Evolutionary conservation across 2,329 filamentous ascomycete genomes (phyloP).

Genomic region (Calonectria pteridis): DNA sequence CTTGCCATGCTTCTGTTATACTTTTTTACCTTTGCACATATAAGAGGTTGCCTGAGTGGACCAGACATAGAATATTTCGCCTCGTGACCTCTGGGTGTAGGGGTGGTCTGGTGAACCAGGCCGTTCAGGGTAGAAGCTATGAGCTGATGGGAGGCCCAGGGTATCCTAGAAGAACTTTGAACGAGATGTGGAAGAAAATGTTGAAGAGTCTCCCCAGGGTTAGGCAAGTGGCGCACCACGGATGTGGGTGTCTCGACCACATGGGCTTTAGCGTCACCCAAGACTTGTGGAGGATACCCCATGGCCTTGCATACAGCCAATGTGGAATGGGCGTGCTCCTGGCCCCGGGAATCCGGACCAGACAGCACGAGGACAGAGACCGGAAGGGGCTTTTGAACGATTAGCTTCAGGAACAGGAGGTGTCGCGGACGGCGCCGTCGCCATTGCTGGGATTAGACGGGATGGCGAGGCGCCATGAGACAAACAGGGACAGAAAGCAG

Average conservation of each 20-base stretch:
- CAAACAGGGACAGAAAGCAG: neutral
- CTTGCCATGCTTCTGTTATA: neutral
- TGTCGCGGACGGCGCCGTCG: constrained; percentile 3
- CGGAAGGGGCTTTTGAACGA: neutral
- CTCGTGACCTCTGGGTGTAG: neutral
- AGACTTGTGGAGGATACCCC: constrained; percentile 12
- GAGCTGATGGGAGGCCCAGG: constrained; percentile 2
- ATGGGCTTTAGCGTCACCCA: constrained; percentile 31
- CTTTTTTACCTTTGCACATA: neutral
- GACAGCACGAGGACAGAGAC: neutral
- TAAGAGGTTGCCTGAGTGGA: neutral
- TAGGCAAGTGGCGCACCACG: constrained; percentile 11
- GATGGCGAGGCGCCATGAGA: neutral
- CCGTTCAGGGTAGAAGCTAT: neutral
- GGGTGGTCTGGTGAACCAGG: neutral
- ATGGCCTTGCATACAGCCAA: constrained; percentile 22
- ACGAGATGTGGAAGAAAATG: neutral
- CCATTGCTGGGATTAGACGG: constrained; percentile 8
- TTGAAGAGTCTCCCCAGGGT: constrained; percentile 13
- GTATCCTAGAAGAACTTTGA: constrained; percentile 11
- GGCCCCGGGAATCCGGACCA: constrained; percentile 18
- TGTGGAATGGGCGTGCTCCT: constrained; percentile 14
- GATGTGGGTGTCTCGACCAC: constrained; percentile 21
- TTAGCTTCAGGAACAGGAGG: constrained; percentile 1
- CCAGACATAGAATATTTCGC: neutral